A percentile compares a stretch with the other conserved stretches of the same genome.
phyloP scores from a whole-genome alignment of 768 basidiomycete species.

The Panellus pusillus region DNA sequence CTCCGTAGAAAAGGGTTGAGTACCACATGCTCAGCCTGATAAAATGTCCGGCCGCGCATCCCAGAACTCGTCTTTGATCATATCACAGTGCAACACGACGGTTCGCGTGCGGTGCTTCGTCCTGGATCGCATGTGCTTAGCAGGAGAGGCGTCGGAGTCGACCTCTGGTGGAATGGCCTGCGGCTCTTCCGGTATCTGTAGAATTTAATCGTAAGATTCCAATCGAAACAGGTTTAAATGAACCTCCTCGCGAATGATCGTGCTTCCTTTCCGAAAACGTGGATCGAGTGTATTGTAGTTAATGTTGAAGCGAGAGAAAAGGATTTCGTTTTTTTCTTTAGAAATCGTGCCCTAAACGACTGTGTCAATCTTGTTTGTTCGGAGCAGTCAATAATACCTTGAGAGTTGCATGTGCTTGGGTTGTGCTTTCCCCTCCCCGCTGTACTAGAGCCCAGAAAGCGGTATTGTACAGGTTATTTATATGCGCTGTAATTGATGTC shows the following conservation, averaged over 20 bases:
- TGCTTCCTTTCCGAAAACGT: slow-evolving; percentile 82
- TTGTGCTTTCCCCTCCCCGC: slow-evolving; percentile 72
- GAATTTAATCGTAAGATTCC: not conserved
- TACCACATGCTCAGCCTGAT: slow-evolving; percentile 29
- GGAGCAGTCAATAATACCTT: slow-evolving; percentile 43
- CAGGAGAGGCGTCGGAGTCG: not conserved
- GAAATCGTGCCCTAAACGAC: slow-evolving; percentile 78
- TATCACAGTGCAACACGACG: slow-evolving; percentile 74
- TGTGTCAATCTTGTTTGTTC: not conserved
- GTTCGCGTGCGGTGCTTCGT: slow-evolving; percentile 45
- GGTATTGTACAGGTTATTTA: slow-evolving; percentile 98
- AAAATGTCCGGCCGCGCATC: slow-evolving; percentile 55
- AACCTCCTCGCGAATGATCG: slow-evolving; percentile 71
- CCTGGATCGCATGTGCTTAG: slow-evolving; percentile 22
- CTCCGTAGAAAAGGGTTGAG: not conserved
- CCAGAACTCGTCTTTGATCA: slow-evolving; percentile 87
- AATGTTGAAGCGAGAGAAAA: slow-evolving; percentile 77
- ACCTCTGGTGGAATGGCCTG: not conserved
- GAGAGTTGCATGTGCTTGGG: slow-evolving; percentile 80
- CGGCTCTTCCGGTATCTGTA: not conserved
- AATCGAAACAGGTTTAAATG: not conserved
- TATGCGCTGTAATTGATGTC: slow-evolving; percentile 65
- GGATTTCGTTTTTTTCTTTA: slow-evolving; percentile 87
- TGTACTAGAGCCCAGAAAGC: slow-evolving; percentile 92
- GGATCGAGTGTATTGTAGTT: slow-evolving; percentile 83